phyloP scores from a whole-genome alignment of 768 basidiomycete genomes.

The Calvatia gigantea region DNA sequence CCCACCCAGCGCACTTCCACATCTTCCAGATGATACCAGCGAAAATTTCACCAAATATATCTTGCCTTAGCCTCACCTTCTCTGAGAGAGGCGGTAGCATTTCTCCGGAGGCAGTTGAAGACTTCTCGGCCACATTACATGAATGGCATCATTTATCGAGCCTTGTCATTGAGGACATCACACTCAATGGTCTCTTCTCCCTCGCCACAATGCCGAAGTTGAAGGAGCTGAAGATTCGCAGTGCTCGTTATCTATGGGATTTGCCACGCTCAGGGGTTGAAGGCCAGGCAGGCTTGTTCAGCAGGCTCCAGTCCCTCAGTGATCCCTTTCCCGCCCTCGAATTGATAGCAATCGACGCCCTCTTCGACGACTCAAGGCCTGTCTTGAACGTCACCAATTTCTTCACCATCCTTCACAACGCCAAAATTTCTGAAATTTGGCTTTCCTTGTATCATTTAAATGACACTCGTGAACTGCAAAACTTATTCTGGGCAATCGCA shows the following conservation, averaged over 20 bases:
- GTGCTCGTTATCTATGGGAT: background rate
- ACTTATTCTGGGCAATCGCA: too few relatives aligned
- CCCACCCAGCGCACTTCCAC: background rate
- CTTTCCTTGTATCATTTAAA: too few relatives aligned
- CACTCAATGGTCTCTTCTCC: background rate
- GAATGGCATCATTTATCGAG: background rate
- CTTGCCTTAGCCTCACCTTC: background rate
- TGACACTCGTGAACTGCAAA: too few relatives aligned
- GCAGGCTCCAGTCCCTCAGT: background rate
- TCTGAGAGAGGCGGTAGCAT: too few relatives aligned
- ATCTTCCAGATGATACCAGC: background rate
- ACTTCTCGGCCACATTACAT: background rate
- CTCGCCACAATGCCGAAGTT: background rate
- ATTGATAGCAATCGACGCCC: too few relatives aligned
- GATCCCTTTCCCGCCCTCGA: background rate
- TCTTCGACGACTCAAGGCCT: too few relatives aligned
- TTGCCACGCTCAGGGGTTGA: too few relatives aligned
- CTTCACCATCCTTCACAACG: too few relatives aligned
- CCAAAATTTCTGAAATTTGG: too few relatives aligned
- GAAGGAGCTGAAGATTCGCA: background rate
- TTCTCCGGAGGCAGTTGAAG: background rate
- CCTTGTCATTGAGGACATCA: background rate
- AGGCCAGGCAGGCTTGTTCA: too few relatives aligned
- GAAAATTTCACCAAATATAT: background rate
- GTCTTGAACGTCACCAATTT: too few relatives aligned